A percentile compares a stretch with the other conserved stretches of the same genome.
Evolutionary conservation across 352 stramenopile genomes (phyloP).

Genomic region (Thalassiosira ordinaria): DNA sequence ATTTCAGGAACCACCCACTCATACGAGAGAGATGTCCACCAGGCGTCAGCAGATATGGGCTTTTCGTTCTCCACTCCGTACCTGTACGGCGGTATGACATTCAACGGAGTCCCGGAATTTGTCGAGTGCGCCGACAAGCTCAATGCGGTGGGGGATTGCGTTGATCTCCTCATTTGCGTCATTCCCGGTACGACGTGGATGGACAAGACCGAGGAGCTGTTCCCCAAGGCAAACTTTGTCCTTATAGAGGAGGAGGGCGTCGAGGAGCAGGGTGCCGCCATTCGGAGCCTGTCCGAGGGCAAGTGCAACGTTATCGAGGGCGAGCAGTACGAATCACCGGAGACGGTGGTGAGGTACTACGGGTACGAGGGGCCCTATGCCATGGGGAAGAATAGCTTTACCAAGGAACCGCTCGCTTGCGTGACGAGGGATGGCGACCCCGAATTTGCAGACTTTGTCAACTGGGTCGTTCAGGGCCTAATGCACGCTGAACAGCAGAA

Average conservation of each 20-base stretch:
- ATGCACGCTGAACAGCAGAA: conserved; percentile 37
- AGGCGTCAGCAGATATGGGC: neutral
- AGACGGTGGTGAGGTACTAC: neutral
- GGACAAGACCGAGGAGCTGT: neutral
- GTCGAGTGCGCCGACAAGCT: conserved; percentile 46
- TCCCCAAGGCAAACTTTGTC: conserved; percentile 11
- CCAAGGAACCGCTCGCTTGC: conserved; percentile 40
- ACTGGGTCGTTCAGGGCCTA: conserved; percentile 32
- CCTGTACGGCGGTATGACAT: conserved; percentile 48
- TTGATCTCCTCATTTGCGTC: conserved; percentile 43
- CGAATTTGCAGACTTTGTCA: conserved; percentile 33
- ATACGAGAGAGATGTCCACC: conserved; percentile 6
- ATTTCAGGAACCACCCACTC: neutral
- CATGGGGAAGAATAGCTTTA: conserved; percentile 6
- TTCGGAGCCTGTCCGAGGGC: conserved; percentile 23
- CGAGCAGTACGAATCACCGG: conserved; percentile 32
- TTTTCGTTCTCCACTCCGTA: conserved; percentile 58
- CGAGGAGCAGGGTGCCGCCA: neutral
- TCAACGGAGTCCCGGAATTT: conserved; percentile 27
- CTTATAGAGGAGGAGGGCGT: neutral
- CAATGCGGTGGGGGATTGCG: conserved; percentile 23
- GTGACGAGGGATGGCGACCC: conserved; percentile 44
- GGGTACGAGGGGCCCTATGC: conserved; percentile 34
- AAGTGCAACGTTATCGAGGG: conserved; percentile 52
- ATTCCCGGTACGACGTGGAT: conserved; percentile 39